These are phyloP conservation scores for Umbilicus rupestris DNA, from an alignment of 164 flowering plant genomes.

Conservation along the genomic window DNA sequence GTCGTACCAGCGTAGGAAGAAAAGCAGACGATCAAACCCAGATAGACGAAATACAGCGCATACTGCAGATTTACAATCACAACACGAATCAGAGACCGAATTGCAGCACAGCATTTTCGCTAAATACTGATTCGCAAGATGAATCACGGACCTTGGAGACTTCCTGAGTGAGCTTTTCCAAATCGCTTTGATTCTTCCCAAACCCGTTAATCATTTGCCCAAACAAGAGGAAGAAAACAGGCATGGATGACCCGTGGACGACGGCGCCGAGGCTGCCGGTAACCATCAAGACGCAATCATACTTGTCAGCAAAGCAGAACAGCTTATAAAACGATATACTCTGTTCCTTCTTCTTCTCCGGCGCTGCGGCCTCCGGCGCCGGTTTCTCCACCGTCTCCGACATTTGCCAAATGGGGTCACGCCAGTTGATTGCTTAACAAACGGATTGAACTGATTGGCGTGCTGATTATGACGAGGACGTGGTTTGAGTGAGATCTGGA, in stretches of 20 bases:
- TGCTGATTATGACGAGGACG: not conserved
- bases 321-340: constrained; percentile 71
- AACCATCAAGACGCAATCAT: constrained; percentile 62
- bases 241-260: constrained; percentile 95
- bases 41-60: constrained; percentile 84
- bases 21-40: constrained; percentile 77
- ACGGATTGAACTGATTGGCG: too few species aligned
- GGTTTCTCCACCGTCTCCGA: not conserved
- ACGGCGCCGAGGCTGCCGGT: constrained; percentile 82
- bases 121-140: not conserved
- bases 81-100: constrained; percentile 12
- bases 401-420: not conserved
- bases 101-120: constrained; percentile 14
- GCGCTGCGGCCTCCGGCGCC: not conserved
- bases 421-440: too few species aligned
- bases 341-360: constrained; percentile 51
- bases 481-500: not conserved
- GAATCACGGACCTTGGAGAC: constrained; percentile 62
- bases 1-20: constrained; percentile 83
- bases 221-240: constrained; percentile 82
- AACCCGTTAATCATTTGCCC: constrained; percentile 96
- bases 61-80: constrained; percentile 47
- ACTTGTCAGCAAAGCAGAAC: constrained; percentile 82
- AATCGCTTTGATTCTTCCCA: constrained; percentile 75
- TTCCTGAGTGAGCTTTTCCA: constrained; percentile 63